Conservation (phyloP, 108 stramenopile species). For the Epipyxis sp. region DNA sequence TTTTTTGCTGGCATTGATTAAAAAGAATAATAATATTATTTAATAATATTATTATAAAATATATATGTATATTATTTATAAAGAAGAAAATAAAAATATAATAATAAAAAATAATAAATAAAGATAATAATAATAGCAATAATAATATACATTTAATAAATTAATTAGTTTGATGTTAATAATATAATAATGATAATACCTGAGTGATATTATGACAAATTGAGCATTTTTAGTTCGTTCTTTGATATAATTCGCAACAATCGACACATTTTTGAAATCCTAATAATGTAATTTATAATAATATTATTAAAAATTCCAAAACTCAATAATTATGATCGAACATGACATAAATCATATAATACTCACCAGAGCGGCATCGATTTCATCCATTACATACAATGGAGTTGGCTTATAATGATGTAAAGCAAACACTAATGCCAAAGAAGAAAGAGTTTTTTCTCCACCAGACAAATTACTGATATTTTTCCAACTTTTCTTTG, state of each 20-base stretch:
- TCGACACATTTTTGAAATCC: constrained; percentile 99
- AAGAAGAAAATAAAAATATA: too few species aligned
- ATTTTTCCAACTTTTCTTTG: constrained; percentile 98
- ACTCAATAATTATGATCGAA: constrained; percentile 1
- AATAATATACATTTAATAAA: too few species aligned
- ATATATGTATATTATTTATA: too few species aligned
- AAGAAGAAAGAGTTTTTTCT: constrained; percentile 93
- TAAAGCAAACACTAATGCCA: constrained; percentile 98
- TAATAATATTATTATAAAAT: too few species aligned
- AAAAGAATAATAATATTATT: too few species aligned
- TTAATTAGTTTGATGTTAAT: too few species aligned
- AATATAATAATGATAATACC: too few species aligned
- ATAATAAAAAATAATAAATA: too few species aligned
- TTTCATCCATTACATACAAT: constrained; percentile 99
- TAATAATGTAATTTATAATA: too few species aligned
- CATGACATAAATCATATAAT: too few species aligned
- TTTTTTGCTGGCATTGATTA: too few species aligned
- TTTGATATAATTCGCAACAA: constrained; percentile 99
- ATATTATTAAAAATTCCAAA: constrained; percentile 11
- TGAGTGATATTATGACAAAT: constrained; percentile 66
- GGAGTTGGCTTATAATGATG: constrained; percentile 99
- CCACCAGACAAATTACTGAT: constrained; percentile 96
- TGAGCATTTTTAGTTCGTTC: constrained; percentile 96
- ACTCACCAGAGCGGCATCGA: constrained; percentile 98
- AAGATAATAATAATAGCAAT: too few species aligned